Evolutionary conservation across 768 basidiomycete species (phyloP), one percentile per base, ranked within the genome.

Genomic region (Tricholoma bakamatsutake): DNA sequence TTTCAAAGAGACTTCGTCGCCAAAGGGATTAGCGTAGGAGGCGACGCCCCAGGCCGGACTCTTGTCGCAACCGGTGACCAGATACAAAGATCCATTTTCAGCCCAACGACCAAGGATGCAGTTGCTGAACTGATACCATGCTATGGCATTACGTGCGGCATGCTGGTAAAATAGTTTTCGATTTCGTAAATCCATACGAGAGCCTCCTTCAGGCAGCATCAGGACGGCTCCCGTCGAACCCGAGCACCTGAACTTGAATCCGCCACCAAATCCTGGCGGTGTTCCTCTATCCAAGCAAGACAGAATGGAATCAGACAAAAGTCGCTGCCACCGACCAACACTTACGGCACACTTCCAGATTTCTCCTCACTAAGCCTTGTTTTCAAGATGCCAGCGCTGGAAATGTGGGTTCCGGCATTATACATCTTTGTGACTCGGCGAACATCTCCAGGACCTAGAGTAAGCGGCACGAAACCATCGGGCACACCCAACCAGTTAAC

Each of bases 41-140:
- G 59, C 59, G 3, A 60, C 54, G 52, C 56, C 59, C 61, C 63
- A 63, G 5, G 60, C 54, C 9, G 21, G 13, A 11, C 59, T 51
- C 52, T 66, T 66, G 49, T 65, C 65, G 33, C 34, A 56, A 11
- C 62, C 62, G 9, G 63, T 63, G 5, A 66, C 40, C 18, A 64
- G 59, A 53, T 58, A 64, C n/a, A 65, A 48, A 24, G 61, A 27
- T 43, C 60, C 65, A 40, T 59, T 61, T n/a, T 57, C 50, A 18
- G 59, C 53, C 17, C 51, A n/a, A 17, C 61, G 55, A 27, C 54
- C 48, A 43, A 60, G 59, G 0, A 53, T 55, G 7, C 40, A 45
- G 27, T 59, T 60, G 24, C 46, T 54, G n/a, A 58, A 62, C 18
- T 39, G 43, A 34, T 62, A 62, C 57, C 62, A 62, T 37, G 51